phyloP scores from a whole-genome alignment of 371 early-diverging fungal genomes.

The Mucor racemosus region DNA sequence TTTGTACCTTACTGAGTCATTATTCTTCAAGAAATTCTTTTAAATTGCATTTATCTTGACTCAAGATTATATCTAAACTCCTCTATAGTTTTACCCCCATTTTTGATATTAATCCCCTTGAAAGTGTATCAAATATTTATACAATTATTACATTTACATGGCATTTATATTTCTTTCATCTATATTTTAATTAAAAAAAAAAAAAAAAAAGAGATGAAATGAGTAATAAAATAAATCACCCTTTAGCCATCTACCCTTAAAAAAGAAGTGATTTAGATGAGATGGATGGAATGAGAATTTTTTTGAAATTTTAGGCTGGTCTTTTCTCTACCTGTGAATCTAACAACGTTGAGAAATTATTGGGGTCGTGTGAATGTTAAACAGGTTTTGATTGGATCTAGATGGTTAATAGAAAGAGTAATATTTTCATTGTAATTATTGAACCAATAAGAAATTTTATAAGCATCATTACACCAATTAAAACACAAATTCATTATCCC shows the following conservation, averaged over 20 bases:
- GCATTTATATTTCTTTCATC: background rate
- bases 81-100: background rate
- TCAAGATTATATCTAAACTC: conserved; percentile 10
- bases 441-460: conserved; percentile 5
- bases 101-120: background rate
- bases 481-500: background rate
- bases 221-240: background rate
- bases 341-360: conserved; percentile 5
- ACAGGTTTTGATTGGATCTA: conserved; percentile 8
- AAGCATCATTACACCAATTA: conserved; percentile 5
- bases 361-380: conserved; percentile 11
- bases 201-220: background rate
- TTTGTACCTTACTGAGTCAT: conserved; percentile 11
- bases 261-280: conserved; percentile 1
- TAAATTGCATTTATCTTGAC: background rate
- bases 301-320: background rate
- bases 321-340: conserved; percentile 1
- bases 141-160: background rate
- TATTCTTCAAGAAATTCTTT: background rate
- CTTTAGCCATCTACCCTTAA: background rate
- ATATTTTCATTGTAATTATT: background rate
- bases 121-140: background rate
- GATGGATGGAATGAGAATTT: conserved; percentile 7
- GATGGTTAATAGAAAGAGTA: background rate
- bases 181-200: background rate